Percentiles rank a stretch among this genome's conserved stretches.
Conservation (phyloP, 1,139 yeast genomes). For the Debaryomycetaceae sp. region DNA sequence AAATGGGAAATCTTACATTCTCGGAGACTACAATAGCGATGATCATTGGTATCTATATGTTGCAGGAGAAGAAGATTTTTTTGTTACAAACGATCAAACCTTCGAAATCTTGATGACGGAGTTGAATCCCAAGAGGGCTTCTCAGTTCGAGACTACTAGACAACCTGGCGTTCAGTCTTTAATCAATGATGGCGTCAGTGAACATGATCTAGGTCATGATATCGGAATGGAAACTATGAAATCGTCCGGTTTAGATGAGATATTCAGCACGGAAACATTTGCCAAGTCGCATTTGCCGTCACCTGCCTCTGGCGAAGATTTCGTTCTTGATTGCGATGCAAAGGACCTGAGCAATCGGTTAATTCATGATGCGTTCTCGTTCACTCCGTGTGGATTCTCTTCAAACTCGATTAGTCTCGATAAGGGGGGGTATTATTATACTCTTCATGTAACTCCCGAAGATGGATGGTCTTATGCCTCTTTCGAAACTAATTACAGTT, state of each 20-base stretch:
- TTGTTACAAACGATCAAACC: slow-evolving; percentile 56
- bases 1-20: slow-evolving; percentile 68
- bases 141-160: slow-evolving; percentile 59
- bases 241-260: slow-evolving; percentile 54
- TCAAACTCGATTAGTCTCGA: slow-evolving; percentile 71
- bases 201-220: slow-evolving; percentile 74
- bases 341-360: slow-evolving; percentile 20
- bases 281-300: slow-evolving; percentile 34
- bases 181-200: slow-evolving; percentile 36
- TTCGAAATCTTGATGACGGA: slow-evolving; percentile 92
- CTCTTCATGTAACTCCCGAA: slow-evolving; percentile 94
- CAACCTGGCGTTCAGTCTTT: slow-evolving; percentile 47
- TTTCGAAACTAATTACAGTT: slow-evolving; percentile 82
- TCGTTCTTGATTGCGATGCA: slow-evolving; percentile 13
- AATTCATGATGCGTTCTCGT: slow-evolving; percentile 83
- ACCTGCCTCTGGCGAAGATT: slow-evolving; percentile 30
- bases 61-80: slow-evolving; percentile 38
- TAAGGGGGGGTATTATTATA: slow-evolving; percentile 66
- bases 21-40: slow-evolving; percentile 69
- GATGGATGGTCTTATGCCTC: slow-evolving; percentile 94
- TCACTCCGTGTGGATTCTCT: slow-evolving; percentile 95
- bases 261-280: slow-evolving; percentile 35
- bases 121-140: slow-evolving; percentile 56
- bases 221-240: slow-evolving; percentile 68
- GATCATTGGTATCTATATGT: slow-evolving; percentile 92